Evolutionary conservation across 306 rosid genomes (phyloP).

Genomic region (Pachyrhizus erosus): DNA sequence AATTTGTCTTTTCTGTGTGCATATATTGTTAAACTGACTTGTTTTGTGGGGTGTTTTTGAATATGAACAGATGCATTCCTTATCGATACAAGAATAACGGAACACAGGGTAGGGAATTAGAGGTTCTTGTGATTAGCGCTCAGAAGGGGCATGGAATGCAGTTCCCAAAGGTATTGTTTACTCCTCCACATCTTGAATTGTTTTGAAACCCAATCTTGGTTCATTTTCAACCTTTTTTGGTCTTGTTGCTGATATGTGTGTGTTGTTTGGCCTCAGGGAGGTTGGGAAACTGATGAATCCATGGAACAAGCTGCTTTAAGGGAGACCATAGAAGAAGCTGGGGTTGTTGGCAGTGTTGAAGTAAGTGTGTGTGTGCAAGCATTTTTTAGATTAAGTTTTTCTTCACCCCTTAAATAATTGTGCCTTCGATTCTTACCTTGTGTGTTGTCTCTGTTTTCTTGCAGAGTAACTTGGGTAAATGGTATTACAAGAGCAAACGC

Average conservation of each 20-base stretch:
- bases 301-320: constrained; percentile 85
- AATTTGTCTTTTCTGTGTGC: background rate
- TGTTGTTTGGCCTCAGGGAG: constrained; percentile 68
- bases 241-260: constrained; percentile 34
- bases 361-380: constrained; percentile 55
- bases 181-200: background rate
- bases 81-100: constrained; percentile 67
- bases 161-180: constrained; percentile 80
- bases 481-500: constrained; percentile 85
- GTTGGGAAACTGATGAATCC: constrained; percentile 91
- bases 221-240: background rate
- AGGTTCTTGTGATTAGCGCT: constrained; percentile 90
- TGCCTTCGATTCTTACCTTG: constrained; percentile 35
- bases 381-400: background rate
- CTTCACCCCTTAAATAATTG: background rate
- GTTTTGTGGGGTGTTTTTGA: background rate
- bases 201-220: background rate
- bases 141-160: constrained; percentile 85
- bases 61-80: constrained; percentile 85
- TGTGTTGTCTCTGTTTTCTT: constrained; percentile 33
- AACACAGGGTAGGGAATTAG: constrained; percentile 56
- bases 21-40: constrained; percentile 36
- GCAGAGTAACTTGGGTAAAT: constrained; percentile 72
- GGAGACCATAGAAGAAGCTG: constrained; percentile 94
- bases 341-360: constrained; percentile 74